Conservation (phyloP, 805 yeast genomes). For the Cyberlindnera maritima region DNA sequence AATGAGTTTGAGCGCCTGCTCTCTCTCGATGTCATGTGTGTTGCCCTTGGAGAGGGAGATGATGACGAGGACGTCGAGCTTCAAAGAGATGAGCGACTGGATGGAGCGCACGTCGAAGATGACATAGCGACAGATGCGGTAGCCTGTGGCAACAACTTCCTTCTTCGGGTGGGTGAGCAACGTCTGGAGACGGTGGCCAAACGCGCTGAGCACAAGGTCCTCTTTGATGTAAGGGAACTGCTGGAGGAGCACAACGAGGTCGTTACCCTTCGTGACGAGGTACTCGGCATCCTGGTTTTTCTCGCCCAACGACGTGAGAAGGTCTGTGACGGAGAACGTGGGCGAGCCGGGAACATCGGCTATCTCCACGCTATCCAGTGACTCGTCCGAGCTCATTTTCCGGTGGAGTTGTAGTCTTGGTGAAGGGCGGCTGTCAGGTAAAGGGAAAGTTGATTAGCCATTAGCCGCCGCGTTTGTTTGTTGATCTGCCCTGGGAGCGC, state of each 20-base stretch:
- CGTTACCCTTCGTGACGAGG: conserved; percentile 62
- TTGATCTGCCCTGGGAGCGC: background rate
- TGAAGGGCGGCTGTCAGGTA: too few relatives aligned
- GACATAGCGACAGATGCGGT: conserved; percentile 66
- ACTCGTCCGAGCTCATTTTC: conserved; percentile 12
- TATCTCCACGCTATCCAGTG: conserved; percentile 7
- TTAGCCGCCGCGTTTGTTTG: background rate
- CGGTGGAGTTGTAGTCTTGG: background rate
- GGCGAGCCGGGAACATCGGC: conserved; percentile 34
- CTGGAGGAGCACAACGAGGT: conserved; percentile 53
- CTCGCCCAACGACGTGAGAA: conserved; percentile 54
- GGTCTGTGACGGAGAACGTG: conserved; percentile 63
- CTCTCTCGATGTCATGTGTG: conserved; percentile 58
- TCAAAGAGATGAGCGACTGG: conserved; percentile 47
- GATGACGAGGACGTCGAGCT: conserved; percentile 62
- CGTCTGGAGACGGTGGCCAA: conserved; percentile 56
- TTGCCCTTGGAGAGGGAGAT: conserved; percentile 61
- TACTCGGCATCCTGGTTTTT: conserved; percentile 47
- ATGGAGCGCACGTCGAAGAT: conserved; percentile 55
- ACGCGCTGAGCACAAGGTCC: conserved; percentile 60
- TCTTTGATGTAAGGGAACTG: conserved; percentile 57
- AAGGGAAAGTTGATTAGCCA: background rate
- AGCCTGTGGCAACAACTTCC: conserved; percentile 72
- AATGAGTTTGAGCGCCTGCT: conserved; percentile 71
- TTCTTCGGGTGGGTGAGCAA: conserved; percentile 56